These are phyloP conservation scores for Golubevia pallescens DNA, from an alignment of 1,284 basidiomycete genomes.

Conservation along the genomic window DNA sequence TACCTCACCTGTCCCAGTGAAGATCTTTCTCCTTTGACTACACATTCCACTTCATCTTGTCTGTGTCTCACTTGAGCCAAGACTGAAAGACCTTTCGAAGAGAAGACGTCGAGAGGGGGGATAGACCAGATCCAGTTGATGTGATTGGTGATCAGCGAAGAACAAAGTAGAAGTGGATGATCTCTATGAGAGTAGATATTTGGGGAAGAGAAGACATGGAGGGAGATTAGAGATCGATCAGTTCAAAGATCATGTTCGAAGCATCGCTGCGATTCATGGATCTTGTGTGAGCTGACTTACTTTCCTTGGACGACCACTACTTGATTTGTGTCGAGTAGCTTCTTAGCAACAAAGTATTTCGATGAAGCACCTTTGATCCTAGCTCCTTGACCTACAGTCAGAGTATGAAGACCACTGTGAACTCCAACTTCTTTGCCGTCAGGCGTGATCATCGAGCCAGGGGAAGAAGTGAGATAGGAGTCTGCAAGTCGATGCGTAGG, in stretches of 20 bases:
- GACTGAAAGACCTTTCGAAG: conserved; percentile 68
- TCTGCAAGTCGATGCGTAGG: conserved; percentile 67
- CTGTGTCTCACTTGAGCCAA: conserved; percentile 76
- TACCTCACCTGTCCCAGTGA: conserved; percentile 13
- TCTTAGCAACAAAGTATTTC: conserved; percentile 78
- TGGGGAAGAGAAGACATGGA: conserved; percentile 1
- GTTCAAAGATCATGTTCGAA: neutral
- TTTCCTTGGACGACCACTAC: conserved; percentile 78
- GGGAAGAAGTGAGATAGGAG: conserved; percentile 75
- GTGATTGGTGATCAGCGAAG: conserved; percentile 11
- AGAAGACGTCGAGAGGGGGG: conserved; percentile 69
- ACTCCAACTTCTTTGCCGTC: conserved; percentile 70
- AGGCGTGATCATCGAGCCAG: conserved; percentile 74
- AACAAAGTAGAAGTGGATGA: conserved; percentile 72
- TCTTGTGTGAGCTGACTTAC: conserved; percentile 67
- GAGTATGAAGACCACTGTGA: conserved; percentile 84
- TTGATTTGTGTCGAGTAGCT: conserved; percentile 72
- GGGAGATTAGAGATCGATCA: neutral
- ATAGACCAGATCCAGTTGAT: conserved; percentile 73
- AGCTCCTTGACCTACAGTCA: conserved; percentile 83
- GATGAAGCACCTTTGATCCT: conserved; percentile 72
- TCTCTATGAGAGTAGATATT: conserved; percentile 67
- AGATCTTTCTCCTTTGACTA: neutral
- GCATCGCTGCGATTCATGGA: conserved; percentile 4
- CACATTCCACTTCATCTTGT: neutral